Percentiles rank a stretch among this genome's conserved stretches.
phyloP scores from a whole-genome alignment of 208 protist genomes.

The Crithidia sp. region DNA sequence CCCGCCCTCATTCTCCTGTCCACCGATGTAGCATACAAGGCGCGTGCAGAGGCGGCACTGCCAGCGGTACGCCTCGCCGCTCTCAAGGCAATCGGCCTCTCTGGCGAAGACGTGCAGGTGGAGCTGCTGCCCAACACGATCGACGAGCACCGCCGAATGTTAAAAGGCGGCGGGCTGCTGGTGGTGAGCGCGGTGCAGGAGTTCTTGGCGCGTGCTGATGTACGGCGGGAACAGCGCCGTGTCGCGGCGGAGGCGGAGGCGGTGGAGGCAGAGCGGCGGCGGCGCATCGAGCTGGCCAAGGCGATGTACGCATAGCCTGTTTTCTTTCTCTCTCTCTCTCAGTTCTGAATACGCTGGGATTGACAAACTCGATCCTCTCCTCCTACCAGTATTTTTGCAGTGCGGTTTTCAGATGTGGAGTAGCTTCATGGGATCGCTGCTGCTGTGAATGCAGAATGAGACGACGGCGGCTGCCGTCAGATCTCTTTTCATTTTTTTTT shows the following conservation, averaged over 20 bases:
- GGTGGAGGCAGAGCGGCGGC: conserved; percentile 23
- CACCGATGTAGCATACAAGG: conserved; percentile 61
- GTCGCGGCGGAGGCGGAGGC: conserved; percentile 27
- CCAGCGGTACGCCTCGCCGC: conserved; percentile 30
- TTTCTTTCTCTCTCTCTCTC: conserved; percentile 1
- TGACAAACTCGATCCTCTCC: no score
- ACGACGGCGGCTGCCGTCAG: no score
- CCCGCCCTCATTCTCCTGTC: conserved; percentile 66
- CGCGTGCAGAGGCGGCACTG: conserved; percentile 25
- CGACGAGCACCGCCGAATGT: conserved; percentile 67
- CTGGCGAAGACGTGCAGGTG: conserved; percentile 47
- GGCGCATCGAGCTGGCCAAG: conserved; percentile 33
- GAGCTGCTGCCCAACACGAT: conserved; percentile 62
- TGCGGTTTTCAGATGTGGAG: no score
- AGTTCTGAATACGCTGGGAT: neutral
- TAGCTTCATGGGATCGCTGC: no score
- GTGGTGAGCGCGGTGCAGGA: conserved; percentile 45
- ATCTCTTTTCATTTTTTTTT: no score
- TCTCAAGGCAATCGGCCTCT: conserved; percentile 32
- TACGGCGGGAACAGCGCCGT: conserved; percentile 24
- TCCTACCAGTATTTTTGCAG: no score
- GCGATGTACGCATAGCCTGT: conserved; percentile 27
- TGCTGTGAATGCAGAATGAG: no score
- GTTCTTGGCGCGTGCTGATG: conserved; percentile 48
- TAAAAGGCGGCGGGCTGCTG: conserved; percentile 46